These are phyloP conservation scores for Arthrobotrys megalospora DNA, from an alignment of 2,329 filamentous ascomycete species.

Conservation along the genomic window DNA sequence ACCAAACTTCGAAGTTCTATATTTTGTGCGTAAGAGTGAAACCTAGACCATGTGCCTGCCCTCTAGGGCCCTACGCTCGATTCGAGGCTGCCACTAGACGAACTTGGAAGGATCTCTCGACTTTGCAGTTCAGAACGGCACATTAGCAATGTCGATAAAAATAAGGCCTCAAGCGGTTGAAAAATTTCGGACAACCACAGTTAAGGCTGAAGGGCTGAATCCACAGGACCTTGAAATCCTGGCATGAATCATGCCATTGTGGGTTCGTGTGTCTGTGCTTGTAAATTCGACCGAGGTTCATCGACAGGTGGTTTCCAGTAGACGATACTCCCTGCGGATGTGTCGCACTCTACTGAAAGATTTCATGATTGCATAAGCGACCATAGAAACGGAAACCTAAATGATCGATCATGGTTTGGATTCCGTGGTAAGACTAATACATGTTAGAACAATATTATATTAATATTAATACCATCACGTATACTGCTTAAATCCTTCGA, in stretches of 20 bases:
- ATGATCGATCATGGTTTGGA: conserved; percentile 35
- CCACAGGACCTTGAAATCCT: background rate
- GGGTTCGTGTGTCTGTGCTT: background rate
- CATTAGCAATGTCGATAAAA: background rate
- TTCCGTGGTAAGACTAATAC: conserved; percentile 53
- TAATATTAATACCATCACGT: conserved; percentile 53
- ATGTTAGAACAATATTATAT: conserved; percentile 59
- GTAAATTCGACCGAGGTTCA: conserved; percentile 13
- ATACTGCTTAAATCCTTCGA: conserved; percentile 56
- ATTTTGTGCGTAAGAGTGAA: conserved; percentile 8
- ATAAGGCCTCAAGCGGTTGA: background rate
- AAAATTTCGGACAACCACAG: background rate
- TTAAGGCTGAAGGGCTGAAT: conserved; percentile 20
- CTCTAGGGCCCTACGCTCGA: too few species aligned
- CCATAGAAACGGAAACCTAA: conserved; percentile 44
- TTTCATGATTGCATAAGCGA: conserved; percentile 54
- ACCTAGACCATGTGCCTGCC: background rate
- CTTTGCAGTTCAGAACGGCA: background rate
- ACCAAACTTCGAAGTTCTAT: conserved; percentile 19
- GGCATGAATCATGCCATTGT: conserved; percentile 14
- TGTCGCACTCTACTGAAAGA: conserved; percentile 9
- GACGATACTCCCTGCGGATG: conserved; percentile 10
- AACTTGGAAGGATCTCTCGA: conserved; percentile 21
- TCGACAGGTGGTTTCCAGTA: background rate
- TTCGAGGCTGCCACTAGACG: background rate